Evolutionary conservation across 1,139 yeast genomes (phyloP), one percentile per base, ranked within the genome.

Genomic region (Dujonia santamariae): DNA sequence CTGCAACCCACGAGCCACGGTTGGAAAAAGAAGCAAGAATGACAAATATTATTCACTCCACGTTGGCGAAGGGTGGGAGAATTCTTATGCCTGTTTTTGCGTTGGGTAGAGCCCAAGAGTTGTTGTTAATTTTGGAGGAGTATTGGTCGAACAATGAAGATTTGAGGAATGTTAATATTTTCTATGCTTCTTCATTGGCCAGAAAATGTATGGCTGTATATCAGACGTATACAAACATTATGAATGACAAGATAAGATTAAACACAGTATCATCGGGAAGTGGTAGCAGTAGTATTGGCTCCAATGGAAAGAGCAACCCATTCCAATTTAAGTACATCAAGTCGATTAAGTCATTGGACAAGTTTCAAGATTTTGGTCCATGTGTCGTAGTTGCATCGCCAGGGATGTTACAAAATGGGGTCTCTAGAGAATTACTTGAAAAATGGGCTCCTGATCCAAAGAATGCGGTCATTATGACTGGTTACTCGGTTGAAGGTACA

Each of bases 391-490:
- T 92, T 27, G 98, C 98, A 0, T 80, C 95, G 29, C 99, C 98
- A 0, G 98, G 99, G 56, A 92, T 92, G 98, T 68, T 92, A 34
- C 98, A 92, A 55, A 90, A 85, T 50, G 98, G 98, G 43, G 82
- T 90, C 3, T 88, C 97, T 0, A 72, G 99, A 48, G 95, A 86
- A 46, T 67, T 92, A 30, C 67, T 92, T 26, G 99, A 92, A 53
- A 78, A 84, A 54, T 92, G 99, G 99, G 92, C 96, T 1, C 98
- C 98, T 0, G 98, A 92, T 51, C 85, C 95, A 3, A 84, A 87
- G 50, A 92, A 92, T 50, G 71, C 95, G 2, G 80, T 88, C 19
- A 76, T 92, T 23, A 63, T 92, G 56, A 94, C 99, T 0, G 99
- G 99, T 63, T 92, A 92, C 57, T 90, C 97, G 2, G 96, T 92